Percentiles rank a stretch among this genome's conserved stretches.
These are phyloP conservation scores for Yamadazyma ubonensis DNA, from an alignment of 805 yeast genomes.

Conservation along the genomic window DNA sequence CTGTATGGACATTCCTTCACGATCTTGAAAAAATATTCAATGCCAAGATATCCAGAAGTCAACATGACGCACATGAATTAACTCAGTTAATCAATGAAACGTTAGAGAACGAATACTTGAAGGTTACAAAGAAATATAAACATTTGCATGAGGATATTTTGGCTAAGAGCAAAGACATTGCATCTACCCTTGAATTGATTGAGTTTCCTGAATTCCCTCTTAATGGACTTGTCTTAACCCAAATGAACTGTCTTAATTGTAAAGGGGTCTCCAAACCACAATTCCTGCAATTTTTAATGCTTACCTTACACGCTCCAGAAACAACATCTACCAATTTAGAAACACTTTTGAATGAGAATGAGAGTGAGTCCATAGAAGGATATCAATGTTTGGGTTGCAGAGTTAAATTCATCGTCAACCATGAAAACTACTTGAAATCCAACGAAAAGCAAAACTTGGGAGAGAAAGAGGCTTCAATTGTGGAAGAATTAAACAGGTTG, in stretches of 20 bases:
- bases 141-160: conserved; percentile 16
- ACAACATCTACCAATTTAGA: conserved; percentile 44
- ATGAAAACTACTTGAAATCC: conserved; percentile 26
- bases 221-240: conserved; percentile 62
- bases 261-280: conserved; percentile 56
- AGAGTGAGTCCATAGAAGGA: conserved; percentile 69
- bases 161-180: conserved; percentile 7
- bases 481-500: conserved; percentile 28
- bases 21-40: conserved; percentile 71
- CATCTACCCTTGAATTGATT: conserved; percentile 15
- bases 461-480: conserved; percentile 22
- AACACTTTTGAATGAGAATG: conserved; percentile 54
- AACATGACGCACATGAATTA: conserved; percentile 95
- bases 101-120: conserved; percentile 60
- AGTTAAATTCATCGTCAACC: conserved; percentile 27
- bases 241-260: conserved; percentile 70
- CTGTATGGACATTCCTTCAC: conserved; percentile 78
- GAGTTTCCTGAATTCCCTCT: conserved; percentile 71
- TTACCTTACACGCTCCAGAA: conserved; percentile 76
- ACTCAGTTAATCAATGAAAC: conserved; percentile 80
- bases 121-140: conserved; percentile 35
- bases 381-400: conserved; percentile 80
- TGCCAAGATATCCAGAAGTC: conserved; percentile 69
- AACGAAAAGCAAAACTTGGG: conserved; percentile 24
- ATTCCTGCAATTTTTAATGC: conserved; percentile 61